Evolutionary conservation across 257 asterid genomes (phyloP).

Genomic region (Cynanchum wilfordii): DNA sequence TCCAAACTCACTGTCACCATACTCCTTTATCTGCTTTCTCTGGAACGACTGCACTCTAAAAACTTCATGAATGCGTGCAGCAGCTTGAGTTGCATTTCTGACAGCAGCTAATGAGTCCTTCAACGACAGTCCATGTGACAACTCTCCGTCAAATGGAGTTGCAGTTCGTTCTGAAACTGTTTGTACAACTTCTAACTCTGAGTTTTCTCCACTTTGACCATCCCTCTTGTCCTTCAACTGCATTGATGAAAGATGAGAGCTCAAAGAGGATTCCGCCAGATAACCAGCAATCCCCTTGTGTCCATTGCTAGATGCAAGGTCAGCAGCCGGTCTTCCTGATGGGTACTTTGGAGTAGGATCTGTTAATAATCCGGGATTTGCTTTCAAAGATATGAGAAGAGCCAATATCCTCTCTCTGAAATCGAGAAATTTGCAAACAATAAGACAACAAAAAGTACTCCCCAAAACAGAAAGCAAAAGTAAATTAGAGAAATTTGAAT

Average conservation of each 20-base stretch:
- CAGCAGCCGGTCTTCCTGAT: slow-evolving; percentile 72
- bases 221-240: slow-evolving; percentile 48
- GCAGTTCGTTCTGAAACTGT: slow-evolving; percentile 66
- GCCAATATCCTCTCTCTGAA: slow-evolving; percentile 74
- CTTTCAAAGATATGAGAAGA: slow-evolving; percentile 67
- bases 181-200: slow-evolving; percentile 39
- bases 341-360: slow-evolving; percentile 77
- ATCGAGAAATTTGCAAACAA: slow-evolving; percentile 16
- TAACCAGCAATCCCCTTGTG: slow-evolving; percentile 95
- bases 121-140: slow-evolving; percentile 58
- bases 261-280: slow-evolving; percentile 72
- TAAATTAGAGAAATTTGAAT: slow-evolving; percentile 11
- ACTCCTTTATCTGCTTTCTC: slow-evolving; percentile 66
- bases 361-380: slow-evolving; percentile 70
- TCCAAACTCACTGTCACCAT: slow-evolving; percentile 51
- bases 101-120: slow-evolving; percentile 90
- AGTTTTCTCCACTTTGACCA: slow-evolving; percentile 26
- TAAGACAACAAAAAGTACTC: slow-evolving; percentile 15
- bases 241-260: slow-evolving; percentile 55
- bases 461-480: slow-evolving; percentile 10
- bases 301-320: slow-evolving; percentile 75
- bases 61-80: slow-evolving; percentile 89
- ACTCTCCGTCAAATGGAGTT: slow-evolving; percentile 56
- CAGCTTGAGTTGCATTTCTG: slow-evolving; percentile 95
- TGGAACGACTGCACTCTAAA: slow-evolving; percentile 84